Percentiles rank a stretch among this genome's conserved stretches.
Evolutionary conservation across 2,329 filamentous ascomycete species (phyloP).

Genomic region (Diaporthe citriasiana): DNA sequence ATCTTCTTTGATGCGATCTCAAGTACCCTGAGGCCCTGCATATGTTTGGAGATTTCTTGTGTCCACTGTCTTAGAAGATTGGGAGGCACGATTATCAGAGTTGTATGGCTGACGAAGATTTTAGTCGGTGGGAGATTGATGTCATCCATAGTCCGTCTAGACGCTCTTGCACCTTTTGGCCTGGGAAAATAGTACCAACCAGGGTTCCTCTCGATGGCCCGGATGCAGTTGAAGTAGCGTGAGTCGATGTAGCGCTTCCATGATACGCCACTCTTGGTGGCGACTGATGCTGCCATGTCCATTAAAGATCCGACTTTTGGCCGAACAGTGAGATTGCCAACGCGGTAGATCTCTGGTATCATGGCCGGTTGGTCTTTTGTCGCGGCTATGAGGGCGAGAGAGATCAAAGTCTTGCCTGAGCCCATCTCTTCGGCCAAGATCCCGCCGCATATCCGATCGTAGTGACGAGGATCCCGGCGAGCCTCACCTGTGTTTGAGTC

Average conservation of each 20-base stretch:
- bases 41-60: constrained; percentile 84
- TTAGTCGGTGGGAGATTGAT: constrained; percentile 55
- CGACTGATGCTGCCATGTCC: constrained; percentile 81
- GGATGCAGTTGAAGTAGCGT: constrained; percentile 64
- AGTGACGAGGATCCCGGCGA: constrained; percentile 76
- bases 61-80: constrained; percentile 90
- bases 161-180: constrained; percentile 56
- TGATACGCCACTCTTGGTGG: constrained; percentile 76
- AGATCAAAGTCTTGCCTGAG: constrained; percentile 89
- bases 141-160: constrained; percentile 52
- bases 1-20: constrained; percentile 58
- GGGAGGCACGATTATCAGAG: constrained; percentile 83
- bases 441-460: constrained; percentile 82
- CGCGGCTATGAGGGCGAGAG: constrained; percentile 81
- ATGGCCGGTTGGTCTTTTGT: constrained; percentile 78
- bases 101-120: constrained; percentile 77
- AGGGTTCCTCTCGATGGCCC: constrained; percentile 69
- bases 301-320: constrained; percentile 72
- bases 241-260: constrained; percentile 77
- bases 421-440: constrained; percentile 87
- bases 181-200: constrained; percentile 71
- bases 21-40: constrained; percentile 74
- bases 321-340: constrained; percentile 54
- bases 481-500: constrained; percentile 75
- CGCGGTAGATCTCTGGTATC: constrained; percentile 73